Evolutionary conservation across 202 grass and related monocot species (phyloP).

Genomic region (Thinopyrum obtusiflorum): DNA sequence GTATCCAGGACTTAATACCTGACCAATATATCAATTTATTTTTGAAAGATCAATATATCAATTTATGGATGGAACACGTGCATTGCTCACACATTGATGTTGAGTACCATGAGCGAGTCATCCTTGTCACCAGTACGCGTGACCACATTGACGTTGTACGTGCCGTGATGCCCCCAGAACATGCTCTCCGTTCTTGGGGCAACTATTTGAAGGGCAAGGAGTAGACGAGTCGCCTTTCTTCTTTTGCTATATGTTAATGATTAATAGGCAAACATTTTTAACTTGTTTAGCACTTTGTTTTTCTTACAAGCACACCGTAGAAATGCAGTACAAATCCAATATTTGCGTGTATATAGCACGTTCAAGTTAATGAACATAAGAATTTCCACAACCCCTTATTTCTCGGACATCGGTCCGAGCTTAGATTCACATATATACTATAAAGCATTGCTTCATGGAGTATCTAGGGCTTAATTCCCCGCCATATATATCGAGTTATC

Average conservation of each 20-base stretch:
- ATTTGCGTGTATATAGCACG: background rate
- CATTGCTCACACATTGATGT: constrained; percentile 48
- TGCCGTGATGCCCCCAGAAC: constrained; percentile 66
- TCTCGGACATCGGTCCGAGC: background rate
- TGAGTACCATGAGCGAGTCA: constrained; percentile 53
- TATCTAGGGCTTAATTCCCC: background rate
- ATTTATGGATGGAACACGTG: too few species aligned
- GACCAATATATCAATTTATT: too few species aligned
- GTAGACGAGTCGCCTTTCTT: too few species aligned
- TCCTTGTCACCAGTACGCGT: constrained; percentile 55
- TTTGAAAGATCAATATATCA: too few species aligned
- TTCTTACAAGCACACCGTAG: background rate
- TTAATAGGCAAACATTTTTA: background rate
- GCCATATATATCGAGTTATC: background rate
- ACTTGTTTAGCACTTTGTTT: background rate
- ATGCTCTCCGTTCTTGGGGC: constrained; percentile 41
- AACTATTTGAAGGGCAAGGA: too few species aligned
- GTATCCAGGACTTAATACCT: background rate
- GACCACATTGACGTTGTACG: constrained; percentile 55
- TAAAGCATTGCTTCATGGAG: background rate
- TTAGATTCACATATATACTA: background rate
- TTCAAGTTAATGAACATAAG: background rate
- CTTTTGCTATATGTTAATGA: background rate
- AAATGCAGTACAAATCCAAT: background rate
- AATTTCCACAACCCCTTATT: constrained; percentile 17